Percentiles rank a stretch among this genome's conserved stretches.
These are phyloP conservation scores for Cladosporium cucumerinum DNA, from an alignment of 2,329 filamentous ascomycete genomes.

Conservation along the genomic window DNA sequence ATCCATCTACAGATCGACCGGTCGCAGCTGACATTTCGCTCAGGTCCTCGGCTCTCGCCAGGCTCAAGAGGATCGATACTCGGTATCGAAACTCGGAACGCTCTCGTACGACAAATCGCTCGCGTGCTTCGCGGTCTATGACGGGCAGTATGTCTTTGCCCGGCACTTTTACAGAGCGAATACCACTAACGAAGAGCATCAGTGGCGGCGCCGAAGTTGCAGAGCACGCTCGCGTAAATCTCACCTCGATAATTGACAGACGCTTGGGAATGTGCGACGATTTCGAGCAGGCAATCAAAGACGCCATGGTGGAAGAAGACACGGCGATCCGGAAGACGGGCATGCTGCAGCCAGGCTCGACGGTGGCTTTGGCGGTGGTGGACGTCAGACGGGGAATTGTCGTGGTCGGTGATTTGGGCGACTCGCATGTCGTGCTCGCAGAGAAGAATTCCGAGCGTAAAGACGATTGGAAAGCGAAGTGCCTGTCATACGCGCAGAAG, in stretches of 20 bases:
- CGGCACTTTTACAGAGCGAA: not conserved
- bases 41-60: constrained; percentile 11
- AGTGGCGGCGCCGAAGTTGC: constrained; percentile 13
- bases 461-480: constrained; percentile 12
- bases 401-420: constrained; percentile 10
- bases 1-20: not conserved
- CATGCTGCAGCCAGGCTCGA: constrained; percentile 9
- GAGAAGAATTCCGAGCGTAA: constrained; percentile 7
- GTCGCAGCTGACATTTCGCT: not conserved
- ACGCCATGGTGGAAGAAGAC: constrained; percentile 12
- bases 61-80: constrained; percentile 7
- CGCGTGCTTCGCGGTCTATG: constrained; percentile 10
- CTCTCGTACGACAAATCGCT: constrained; percentile 2
- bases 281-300: constrained; percentile 12
- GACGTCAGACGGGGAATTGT: not conserved
- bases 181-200: not conserved
- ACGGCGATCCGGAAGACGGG: constrained; percentile 5
- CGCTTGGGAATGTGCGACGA: constrained; percentile 9
- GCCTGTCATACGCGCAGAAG: constrained; percentile 4
- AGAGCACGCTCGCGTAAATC: constrained; percentile 5
- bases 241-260: constrained; percentile 4
- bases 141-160: not conserved
- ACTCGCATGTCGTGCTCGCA: constrained; percentile 11
- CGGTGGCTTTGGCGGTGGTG: not conserved
- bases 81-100: not conserved